Percentiles rank a stretch among this genome's conserved stretches.
Conservation (phyloP, 768 basidiomycete species). For the Exsudoporus frostii region DNA sequence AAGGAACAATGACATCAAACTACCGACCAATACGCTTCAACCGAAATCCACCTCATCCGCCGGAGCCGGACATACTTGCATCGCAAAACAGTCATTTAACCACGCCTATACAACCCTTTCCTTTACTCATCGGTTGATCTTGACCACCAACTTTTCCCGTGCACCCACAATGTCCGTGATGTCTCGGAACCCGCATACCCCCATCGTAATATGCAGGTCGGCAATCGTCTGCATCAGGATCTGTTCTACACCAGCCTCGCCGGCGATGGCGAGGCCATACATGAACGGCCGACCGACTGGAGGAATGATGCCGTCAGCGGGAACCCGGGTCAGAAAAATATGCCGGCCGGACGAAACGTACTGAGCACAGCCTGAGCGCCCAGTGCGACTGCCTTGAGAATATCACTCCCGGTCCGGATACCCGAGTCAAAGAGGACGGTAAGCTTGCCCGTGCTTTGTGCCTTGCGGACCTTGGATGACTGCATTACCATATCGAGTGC, state of each 20-base stretch:
- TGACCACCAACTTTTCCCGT: conserved; percentile 33
- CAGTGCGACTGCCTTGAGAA: conserved; percentile 54
- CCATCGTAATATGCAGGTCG: conserved; percentile 43
- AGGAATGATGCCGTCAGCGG: neutral
- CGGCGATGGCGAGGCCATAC: conserved; percentile 47
- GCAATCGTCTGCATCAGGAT: conserved; percentile 44
- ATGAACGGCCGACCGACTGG: conserved; percentile 43
- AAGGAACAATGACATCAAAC: neutral
- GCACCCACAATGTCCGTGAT: conserved; percentile 38
- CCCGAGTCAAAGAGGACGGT: conserved; percentile 70
- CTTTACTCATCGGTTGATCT: conserved; percentile 11
- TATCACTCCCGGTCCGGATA: conserved; percentile 51
- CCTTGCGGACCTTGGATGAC: conserved; percentile 54
- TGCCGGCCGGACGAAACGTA: conserved; percentile 19
- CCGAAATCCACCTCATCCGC: neutral
- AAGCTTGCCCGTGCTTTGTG: conserved; percentile 57
- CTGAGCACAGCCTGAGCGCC: conserved; percentile 52
- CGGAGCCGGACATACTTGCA: neutral
- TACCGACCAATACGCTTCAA: too few relatives aligned
- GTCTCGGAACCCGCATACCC: conserved; percentile 38
- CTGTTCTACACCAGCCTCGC: conserved; percentile 47
- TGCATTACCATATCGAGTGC: conserved; percentile 67
- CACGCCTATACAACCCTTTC: neutral
- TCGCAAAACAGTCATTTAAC: too few relatives aligned
- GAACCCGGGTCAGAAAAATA: neutral